These are phyloP conservation scores for Fraxinus cuspidata DNA, from an alignment of 257 asterid genomes.

Conservation along the genomic window DNA sequence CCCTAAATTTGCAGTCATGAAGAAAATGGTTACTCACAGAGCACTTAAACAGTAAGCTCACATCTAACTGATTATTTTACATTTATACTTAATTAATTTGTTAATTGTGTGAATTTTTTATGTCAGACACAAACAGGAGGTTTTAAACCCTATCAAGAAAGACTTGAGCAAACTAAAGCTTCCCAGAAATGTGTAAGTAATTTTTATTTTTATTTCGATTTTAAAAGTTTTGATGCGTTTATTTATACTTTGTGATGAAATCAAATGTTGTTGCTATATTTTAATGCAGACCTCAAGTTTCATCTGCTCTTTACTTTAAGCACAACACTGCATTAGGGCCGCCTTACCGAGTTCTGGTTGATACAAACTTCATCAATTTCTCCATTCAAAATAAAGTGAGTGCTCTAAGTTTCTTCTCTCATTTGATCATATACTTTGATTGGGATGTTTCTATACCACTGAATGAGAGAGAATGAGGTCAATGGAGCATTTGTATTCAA, in stretches of 20 bases:
- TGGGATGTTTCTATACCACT: not conserved
- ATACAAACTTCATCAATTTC: conserved; percentile 94
- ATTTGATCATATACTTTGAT: not conserved
- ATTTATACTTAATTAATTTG: conserved; percentile 4
- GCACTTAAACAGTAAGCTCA: conserved; percentile 68
- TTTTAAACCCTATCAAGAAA: conserved; percentile 86
- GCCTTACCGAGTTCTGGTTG: conserved; percentile 85
- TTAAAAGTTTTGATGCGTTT: not conserved
- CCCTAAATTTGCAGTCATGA: conserved; percentile 93
- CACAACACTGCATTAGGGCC: conserved; percentile 94
- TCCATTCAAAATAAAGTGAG: conserved; percentile 95
- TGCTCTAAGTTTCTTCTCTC: not conserved
- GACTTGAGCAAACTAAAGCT: conserved; percentile 78
- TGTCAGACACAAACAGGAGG: conserved; percentile 72
- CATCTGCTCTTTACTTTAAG: conserved; percentile 85
- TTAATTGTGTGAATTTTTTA: not conserved
- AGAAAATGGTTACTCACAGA: conserved; percentile 66
- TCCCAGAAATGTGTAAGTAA: conserved; percentile 81
- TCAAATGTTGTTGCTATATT: not conserved
- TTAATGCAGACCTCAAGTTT: conserved; percentile 74
- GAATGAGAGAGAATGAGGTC: not conserved
- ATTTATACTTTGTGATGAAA: not conserved
- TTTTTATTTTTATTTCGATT: not conserved
- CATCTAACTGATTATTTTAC: not conserved
- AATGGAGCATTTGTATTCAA: not conserved